phyloP scores from a whole-genome alignment of 306 rosid species.

The Oxytropis ochrocephala region DNA sequence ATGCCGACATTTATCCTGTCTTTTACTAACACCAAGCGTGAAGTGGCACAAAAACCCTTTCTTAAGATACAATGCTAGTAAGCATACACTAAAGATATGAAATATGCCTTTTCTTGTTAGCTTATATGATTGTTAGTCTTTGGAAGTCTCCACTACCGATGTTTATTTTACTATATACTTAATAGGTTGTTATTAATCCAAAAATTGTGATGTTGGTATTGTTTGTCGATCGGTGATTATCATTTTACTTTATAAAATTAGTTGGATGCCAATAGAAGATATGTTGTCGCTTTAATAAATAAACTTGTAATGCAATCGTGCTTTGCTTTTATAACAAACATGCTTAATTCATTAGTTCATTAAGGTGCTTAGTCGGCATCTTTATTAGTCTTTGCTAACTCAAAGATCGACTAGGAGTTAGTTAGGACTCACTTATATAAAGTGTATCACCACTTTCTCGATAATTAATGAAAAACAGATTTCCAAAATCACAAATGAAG shows the following conservation, averaged over 20 bases:
- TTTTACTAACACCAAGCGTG: not conserved
- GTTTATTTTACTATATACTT: not conserved
- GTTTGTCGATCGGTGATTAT: not conserved
- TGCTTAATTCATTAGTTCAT: too few relatives aligned
- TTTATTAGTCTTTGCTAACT: too few relatives aligned
- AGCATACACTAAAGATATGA: not conserved
- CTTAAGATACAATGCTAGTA: constrained; percentile 2
- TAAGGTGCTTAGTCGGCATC: too few relatives aligned
- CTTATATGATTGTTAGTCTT: not conserved
- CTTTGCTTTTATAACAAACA: too few relatives aligned
- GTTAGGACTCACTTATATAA: too few relatives aligned
- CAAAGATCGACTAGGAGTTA: too few relatives aligned
- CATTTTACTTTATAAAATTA: not conserved
- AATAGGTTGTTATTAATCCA: not conserved
- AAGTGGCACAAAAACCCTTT: not conserved
- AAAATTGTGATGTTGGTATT: not conserved
- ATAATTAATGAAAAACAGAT: too few relatives aligned
- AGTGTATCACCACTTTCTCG: too few relatives aligned
- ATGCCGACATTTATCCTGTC: not conserved
- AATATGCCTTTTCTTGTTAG: not conserved
- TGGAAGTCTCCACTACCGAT: not conserved
- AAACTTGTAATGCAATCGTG: too few relatives aligned
- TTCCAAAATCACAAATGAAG: too few relatives aligned
- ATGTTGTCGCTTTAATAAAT: too few relatives aligned
- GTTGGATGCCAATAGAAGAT: not conserved